These are phyloP conservation scores for Taxillus chinensis DNA, from an alignment of 164 flowering plant species.

Conservation along the genomic window DNA sequence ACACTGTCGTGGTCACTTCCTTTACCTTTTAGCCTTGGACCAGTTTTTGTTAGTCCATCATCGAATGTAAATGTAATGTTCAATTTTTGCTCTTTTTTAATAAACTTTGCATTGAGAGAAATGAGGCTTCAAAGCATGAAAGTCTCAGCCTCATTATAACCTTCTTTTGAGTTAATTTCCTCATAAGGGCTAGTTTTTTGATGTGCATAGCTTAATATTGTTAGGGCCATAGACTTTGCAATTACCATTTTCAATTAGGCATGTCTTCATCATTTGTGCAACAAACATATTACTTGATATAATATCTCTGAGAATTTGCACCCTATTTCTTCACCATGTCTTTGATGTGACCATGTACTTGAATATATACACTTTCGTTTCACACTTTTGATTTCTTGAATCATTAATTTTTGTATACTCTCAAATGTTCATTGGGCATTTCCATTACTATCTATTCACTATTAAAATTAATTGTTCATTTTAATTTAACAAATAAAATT, in stretches of 20 bases:
- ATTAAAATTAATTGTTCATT: no score
- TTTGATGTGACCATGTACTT: background rate
- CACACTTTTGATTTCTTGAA: no score
- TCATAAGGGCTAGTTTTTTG: background rate
- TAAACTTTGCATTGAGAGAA: background rate
- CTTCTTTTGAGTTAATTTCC: background rate
- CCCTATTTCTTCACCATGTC: conserved; percentile 1
- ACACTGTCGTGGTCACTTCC: background rate
- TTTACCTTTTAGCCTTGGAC: background rate
- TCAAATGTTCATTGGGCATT: no score
- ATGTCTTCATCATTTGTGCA: background rate
- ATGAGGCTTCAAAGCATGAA: conserved; percentile 1
- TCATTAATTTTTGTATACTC: no score
- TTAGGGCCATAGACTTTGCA: background rate
- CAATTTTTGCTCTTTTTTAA: background rate
- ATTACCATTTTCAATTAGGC: background rate
- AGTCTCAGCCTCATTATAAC: background rate
- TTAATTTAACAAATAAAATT: no score
- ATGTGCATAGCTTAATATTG: background rate
- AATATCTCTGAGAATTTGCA: conserved; percentile 5
- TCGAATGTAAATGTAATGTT: background rate
- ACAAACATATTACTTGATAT: background rate
- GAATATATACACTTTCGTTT: background rate
- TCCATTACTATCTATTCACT: no score
- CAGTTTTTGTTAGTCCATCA: background rate